Evolutionary conservation across 352 stramenopile genomes (phyloP).

Genomic region (Phytophthora litchii): DNA sequence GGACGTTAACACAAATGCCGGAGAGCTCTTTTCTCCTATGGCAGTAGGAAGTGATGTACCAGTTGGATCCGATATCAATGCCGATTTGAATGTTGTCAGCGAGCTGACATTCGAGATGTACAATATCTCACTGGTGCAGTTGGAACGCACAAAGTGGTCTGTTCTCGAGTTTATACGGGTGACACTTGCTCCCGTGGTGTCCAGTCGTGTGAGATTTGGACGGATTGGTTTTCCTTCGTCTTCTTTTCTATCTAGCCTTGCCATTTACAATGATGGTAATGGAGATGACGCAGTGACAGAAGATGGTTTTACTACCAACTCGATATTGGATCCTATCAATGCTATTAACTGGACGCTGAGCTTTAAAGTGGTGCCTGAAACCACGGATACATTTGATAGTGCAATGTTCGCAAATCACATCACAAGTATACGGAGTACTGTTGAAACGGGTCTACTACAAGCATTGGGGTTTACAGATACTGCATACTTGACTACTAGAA

Average conservation of each 20-base stretch:
- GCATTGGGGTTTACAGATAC: conserved; percentile 7
- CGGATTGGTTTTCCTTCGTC: conserved; percentile 11
- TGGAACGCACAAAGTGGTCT: conserved; percentile 23
- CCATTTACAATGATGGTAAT: conserved; percentile 13
- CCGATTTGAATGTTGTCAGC: neutral
- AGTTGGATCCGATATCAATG: neutral
- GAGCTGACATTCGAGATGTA: conserved; percentile 17
- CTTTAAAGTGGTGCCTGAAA: conserved; percentile 14
- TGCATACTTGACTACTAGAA: neutral
- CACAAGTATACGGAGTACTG: neutral
- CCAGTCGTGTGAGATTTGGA: conserved; percentile 9
- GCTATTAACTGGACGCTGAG: conserved; percentile 18
- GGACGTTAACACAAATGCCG: conserved; percentile 14
- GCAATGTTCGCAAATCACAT: conserved; percentile 4
- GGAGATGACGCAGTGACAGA: neutral
- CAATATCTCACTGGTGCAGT: conserved; percentile 14
- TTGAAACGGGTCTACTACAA: conserved; percentile 7
- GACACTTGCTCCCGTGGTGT: neutral
- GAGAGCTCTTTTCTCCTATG: conserved; percentile 3
- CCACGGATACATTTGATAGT: neutral
- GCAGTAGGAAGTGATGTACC: neutral
- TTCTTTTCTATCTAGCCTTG: conserved; percentile 4
- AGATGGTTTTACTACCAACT: conserved; percentile 3
- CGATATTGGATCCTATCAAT: conserved; percentile 22
- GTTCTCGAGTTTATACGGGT: conserved; percentile 20